Evolutionary conservation across 371 early-diverging fungal genomes (phyloP).

Genomic region (Nematocida ausubeli): DNA sequence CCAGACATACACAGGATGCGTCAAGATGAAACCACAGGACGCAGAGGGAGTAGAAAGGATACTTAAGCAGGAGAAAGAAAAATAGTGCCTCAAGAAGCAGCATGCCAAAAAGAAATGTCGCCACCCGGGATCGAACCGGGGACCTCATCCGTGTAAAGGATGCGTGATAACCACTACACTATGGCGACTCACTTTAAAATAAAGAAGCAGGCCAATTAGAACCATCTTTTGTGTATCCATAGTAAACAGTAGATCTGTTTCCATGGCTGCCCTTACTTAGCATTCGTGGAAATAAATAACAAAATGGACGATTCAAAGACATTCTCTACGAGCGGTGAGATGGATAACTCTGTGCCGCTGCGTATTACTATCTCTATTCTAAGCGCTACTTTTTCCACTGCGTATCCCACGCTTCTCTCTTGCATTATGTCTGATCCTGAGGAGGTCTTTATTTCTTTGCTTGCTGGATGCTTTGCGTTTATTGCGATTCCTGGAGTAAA

Average conservation of each 20-base stretch:
- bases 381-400: neutral
- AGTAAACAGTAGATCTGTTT: no score
- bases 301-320: neutral
- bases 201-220: neutral
- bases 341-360: neutral
- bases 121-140: conserved; percentile 69
- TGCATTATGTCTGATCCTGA: conserved; percentile 46
- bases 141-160: conserved; percentile 70
- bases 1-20: conserved; percentile 2
- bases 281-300: neutral
- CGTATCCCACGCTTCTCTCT: conserved; percentile 14
- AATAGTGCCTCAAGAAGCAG: neutral
- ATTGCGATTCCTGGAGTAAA: conserved; percentile 1
- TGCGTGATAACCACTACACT: conserved; percentile 70
- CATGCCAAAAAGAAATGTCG: conserved; percentile 55
- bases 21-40: conserved; percentile 9
- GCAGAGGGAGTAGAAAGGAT: neutral
- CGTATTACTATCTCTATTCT: conserved; percentile 13
- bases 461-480: conserved; percentile 20
- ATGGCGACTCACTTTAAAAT: conserved; percentile 52
- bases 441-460: conserved; percentile 29
- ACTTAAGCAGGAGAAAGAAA: neutral
- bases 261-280: neutral
- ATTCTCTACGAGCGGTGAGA: neutral
- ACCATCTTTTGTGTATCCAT: no score